Conservation (phyloP, 257 asterid genomes). For the Haberlea rhodopensis region DNA sequence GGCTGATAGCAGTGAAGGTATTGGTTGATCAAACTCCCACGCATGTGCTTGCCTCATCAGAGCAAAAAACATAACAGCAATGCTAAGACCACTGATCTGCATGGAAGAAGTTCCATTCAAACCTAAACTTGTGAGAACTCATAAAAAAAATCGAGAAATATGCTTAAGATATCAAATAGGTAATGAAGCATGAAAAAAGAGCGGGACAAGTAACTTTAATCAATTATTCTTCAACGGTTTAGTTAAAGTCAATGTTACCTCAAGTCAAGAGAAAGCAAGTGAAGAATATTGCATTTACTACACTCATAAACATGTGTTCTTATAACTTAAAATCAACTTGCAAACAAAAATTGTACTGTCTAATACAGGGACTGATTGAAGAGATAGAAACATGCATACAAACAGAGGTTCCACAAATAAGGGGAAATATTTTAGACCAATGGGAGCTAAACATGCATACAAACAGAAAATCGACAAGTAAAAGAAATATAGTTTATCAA, state of each 20-base stretch:
- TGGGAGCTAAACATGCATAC: not conserved
- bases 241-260: not conserved
- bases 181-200: slow-evolving; percentile 18
- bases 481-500: not conserved
- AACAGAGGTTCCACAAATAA: slow-evolving; percentile 10
- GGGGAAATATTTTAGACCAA: not conserved
- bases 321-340: slow-evolving; percentile 12
- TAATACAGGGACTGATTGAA: slow-evolving; percentile 4
- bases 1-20: slow-evolving; percentile 81
- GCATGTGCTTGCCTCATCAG: slow-evolving; percentile 89
- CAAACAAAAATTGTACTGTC: not conserved
- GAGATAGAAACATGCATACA: not conserved
- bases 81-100: slow-evolving; percentile 77
- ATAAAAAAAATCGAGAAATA: slow-evolving; percentile 13
- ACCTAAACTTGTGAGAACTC: slow-evolving; percentile 28
- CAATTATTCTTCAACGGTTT: slow-evolving; percentile 5
- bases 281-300: slow-evolving; percentile 3
- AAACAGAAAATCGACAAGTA: slow-evolving; percentile 10
- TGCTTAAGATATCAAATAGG: slow-evolving; percentile 21
- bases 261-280: slow-evolving; percentile 10
- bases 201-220: slow-evolving; percentile 7
- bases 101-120: slow-evolving; percentile 33
- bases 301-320: slow-evolving; percentile 3
- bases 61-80: slow-evolving; percentile 80
- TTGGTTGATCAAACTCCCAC: slow-evolving; percentile 78